Percentiles rank a stretch among this genome's conserved stretches.
Evolutionary conservation across 805 yeast species (phyloP).

Genomic region (Saccharomycopsis sp.): DNA sequence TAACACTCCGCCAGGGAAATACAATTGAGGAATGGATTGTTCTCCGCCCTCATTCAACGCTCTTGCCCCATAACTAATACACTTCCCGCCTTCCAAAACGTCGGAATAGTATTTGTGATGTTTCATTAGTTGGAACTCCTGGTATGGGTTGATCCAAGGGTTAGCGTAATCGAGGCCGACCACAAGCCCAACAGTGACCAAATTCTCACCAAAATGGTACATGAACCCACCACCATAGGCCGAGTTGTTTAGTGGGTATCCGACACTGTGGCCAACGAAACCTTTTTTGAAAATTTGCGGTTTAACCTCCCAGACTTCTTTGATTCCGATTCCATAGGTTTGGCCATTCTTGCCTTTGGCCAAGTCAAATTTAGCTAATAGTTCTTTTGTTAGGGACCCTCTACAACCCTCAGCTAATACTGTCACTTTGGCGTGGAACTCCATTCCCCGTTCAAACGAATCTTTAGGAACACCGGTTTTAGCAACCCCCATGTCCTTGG

Average conservation of each 20-base stretch:
- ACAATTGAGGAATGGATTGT: conserved; percentile 84
- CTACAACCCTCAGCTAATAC: conserved; percentile 98
- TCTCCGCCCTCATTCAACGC: conserved; percentile 96
- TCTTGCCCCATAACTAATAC: conserved; percentile 91
- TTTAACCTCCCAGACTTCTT: conserved; percentile 94
- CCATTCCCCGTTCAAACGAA: conserved; percentile 94
- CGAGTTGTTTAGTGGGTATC: conserved; percentile 68
- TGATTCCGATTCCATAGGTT: conserved; percentile 92
- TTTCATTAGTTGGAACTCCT: conserved; percentile 93
- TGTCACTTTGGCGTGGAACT: conserved; percentile 83
- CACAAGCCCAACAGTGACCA: conserved; percentile 90
- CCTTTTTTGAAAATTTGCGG: conserved; percentile 80
- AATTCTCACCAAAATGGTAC: conserved; percentile 92
- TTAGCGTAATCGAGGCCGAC: conserved; percentile 90
- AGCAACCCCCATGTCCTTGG: conserved; percentile 84
- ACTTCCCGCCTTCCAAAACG: conserved; percentile 80
- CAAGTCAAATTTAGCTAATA: conserved; percentile 59
- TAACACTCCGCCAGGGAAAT: conserved; percentile 93
- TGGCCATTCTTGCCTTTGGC: conserved; percentile 64
- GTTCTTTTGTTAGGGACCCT: conserved; percentile 82
- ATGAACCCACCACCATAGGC: conserved; percentile 96
- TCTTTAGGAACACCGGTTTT: conserved; percentile 71
- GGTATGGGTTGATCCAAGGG: conserved; percentile 93
- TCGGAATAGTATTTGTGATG: conserved; percentile 77
- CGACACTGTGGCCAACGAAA: conserved; percentile 78